Evolutionary conservation across 352 stramenopile species (phyloP), one percentile per base, ranked within the genome.

Genomic region (Pythium monospermum): DNA sequence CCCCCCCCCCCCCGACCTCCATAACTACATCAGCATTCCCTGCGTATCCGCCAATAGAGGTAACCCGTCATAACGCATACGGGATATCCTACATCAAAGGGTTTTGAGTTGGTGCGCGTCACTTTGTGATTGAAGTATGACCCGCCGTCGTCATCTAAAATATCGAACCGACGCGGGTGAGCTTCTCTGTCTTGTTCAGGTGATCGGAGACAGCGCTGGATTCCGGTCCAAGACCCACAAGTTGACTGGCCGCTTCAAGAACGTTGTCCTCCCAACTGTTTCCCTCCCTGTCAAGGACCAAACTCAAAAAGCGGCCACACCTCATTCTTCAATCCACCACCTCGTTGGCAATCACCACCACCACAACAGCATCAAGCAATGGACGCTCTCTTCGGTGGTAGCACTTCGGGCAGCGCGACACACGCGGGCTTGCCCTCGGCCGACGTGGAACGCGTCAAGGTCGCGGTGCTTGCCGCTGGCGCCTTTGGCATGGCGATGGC

Each of bases 401-500:
- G 57, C 27, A 61, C 66, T 49, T 65, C 56, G n/a, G 45, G 65
- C 27, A 69, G 69, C 22, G 63, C 71, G 22, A 82, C 66, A n/a
- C 74, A 87, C 68, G 76, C 79, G 6, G 77, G 83, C 12, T 68
- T 90, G 30, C 76, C 82, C 1, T 87, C 73, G 4, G 80, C 76
- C 11, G 76, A 87, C 27, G 73, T 86, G 31, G 77, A 89, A 66
- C 71, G 75, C 31, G 77, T 91, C 48, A 94, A 94, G 53, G 76
- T 94, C 41, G 73, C 81, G 5, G 86, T 96, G 49, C 77, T 98
- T 32, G 95, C 95, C 13, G 96, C 92, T 2, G 96, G 96, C 23
- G 95, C 97, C 52, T 99, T 98, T 69, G 96, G 94, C 28, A 83
- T 98, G 40, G 96, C 96, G 18, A 96, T 99, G 67, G 85, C 94